Percentiles rank a stretch among this genome's conserved stretches.
These are phyloP conservation scores for Pythium guiyangense DNA, from an alignment of 352 stramenopile genomes.

Conservation along the genomic window DNA sequence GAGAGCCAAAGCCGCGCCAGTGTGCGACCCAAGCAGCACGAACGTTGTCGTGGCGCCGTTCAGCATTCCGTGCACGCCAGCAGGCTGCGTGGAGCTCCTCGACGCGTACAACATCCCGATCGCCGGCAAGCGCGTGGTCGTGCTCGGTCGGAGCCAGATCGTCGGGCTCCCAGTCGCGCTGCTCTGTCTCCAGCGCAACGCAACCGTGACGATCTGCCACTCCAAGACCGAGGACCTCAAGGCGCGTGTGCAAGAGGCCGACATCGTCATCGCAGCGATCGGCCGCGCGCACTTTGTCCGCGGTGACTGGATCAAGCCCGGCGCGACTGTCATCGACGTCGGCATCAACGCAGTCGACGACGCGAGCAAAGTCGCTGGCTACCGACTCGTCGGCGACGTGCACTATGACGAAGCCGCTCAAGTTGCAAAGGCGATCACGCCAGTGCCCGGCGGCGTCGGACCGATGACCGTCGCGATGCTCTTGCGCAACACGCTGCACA, in stretches of 20 bases:
- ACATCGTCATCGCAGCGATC: conserved; percentile 97
- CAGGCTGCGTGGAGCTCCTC: conserved; percentile 95
- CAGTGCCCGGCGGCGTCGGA: conserved; percentile 94
- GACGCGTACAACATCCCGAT: conserved; percentile 87
- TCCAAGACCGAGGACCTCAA: conserved; percentile 90
- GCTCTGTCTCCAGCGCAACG: conserved; percentile 93
- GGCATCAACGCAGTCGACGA: conserved; percentile 97
- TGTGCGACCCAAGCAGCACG: conserved; percentile 37
- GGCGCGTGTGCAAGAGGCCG: conserved; percentile 73
- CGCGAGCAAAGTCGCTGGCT: conserved; percentile 64
- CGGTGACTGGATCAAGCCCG: conserved; percentile 95
- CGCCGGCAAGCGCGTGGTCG: conserved; percentile 94
- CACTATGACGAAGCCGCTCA: conserved; percentile 86
- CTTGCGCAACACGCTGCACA: conserved; percentile 78
- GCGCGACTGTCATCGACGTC: conserved; percentile 97
- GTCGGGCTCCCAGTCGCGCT: conserved; percentile 96
- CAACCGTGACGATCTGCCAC: conserved; percentile 98
- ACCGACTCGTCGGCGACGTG: conserved; percentile 97
- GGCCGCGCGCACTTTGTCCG: conserved; percentile 92
- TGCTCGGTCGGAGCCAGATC: conserved; percentile 96
- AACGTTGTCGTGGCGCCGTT: conserved; percentile 22
- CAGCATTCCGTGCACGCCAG: conserved; percentile 94
- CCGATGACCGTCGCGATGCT: conserved; percentile 98
- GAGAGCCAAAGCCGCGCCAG: not conserved
- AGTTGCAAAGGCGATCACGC: conserved; percentile 95